Base-by-base conservation (phyloP, 331 rosid species). In the Arachis monticola region DNA sequence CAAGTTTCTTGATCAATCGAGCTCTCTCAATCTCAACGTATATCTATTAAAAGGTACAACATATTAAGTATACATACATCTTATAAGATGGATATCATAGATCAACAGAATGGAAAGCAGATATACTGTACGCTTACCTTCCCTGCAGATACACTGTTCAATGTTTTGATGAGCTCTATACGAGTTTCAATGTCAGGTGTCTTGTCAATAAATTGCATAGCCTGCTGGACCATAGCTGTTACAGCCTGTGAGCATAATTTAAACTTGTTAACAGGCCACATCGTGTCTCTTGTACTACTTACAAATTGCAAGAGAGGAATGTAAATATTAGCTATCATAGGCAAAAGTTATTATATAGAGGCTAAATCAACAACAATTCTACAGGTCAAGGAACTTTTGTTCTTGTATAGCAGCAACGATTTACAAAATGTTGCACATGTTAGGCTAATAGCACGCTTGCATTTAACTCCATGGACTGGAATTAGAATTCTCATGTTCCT, bases 1-100 rank as follows among this genome's bases (percentile, higher is more conserved):
- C 97, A 80, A 95, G 92, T 81, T 85, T 88, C 86, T 95, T 92
- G 38, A 90, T 81, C 81, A 95, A 78, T 50, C 97, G 77, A 30
- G 97, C 99, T 82, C 97, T 88, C 89, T 95, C 97, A 60, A 95
- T 92, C 74, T 95, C 99, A 79, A 95, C 99, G 30, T 95, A 95
- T 70, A 95, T 95, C 99, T 95, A 81, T 57, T 6, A 50, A 67
- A 70, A 14, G 60, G 69, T 5, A 60, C 40, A 50, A 42, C n/a
- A 55, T 22, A 70, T 38, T 40, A 38, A 64, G 31, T n/a, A 61
- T 27, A 63, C 60, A 48, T 13, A 63, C 60, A 41, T 13, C 55
- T 42, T 57, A 22, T 14, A 40, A 42, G 44, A 42, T 12, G 12
- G 7, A 72, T 11, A 41, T 67, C 22, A 53, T 42, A 44, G 66